Base-by-base conservation (phyloP, 208 protist genomes). In the Leishmania turanica region DNA sequence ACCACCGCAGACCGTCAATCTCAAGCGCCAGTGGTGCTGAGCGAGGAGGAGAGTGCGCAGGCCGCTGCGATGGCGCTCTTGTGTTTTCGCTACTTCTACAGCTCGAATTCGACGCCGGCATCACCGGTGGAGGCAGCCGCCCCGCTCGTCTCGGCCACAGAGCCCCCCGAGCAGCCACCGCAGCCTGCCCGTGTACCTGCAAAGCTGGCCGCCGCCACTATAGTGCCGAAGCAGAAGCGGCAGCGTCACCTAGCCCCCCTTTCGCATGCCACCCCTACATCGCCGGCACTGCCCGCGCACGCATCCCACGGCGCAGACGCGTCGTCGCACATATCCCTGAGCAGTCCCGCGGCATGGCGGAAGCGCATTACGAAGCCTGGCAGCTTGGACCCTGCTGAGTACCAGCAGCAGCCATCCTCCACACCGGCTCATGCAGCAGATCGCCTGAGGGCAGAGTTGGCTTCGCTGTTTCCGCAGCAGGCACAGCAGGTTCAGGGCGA, bases 21-120 rank as follows among this genome's bases (percentile, higher is more conserved):
- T 47, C 68, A 6, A 53, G 27, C 2, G 42, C 24, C 40, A 60
- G 56, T 64, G 62, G 47, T 19, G 62, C 60, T 79, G n/a, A 73
- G 37, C 1, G 78, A 79, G 0, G 78, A 82, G 3, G 58, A 49
- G n/a, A 60, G 75, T 37, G 82, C 72, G 56, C 65, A 77, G 66
- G 77, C 76, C 42, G n/a, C 76, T 8, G 60, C 53, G n/a, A 49
- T 86, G 47, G 82, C 82, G 34, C 71, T 51, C 17, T 66, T 82
- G 42, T 86, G 82, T 47, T 58, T 79, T 31, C 80, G 60, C 40
- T 86, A 86, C 74, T 82, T 86, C 78, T 40, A 74, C 51, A 56
- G 58, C 45, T 27, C 76, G 17, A 58, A 19, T 21, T 40, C 49
- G 7, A 2, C 49, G 3, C 31, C 62, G 24, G 45, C 71, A 21